phyloP scores from a whole-genome alignment of 140 eudicot genomes.

The Flaveria floridana region DNA sequence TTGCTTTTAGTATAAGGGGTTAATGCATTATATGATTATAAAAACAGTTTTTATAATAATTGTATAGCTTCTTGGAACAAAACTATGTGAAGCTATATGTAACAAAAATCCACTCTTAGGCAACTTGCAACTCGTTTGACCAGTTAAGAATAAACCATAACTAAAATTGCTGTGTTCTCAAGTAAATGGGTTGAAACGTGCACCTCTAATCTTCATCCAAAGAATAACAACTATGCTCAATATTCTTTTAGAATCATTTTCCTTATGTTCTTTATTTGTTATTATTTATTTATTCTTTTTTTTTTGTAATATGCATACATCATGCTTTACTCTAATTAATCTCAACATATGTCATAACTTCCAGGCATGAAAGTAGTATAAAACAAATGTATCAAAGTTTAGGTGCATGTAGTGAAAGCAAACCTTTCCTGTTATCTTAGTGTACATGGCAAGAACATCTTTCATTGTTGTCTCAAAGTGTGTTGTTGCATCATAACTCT shows the following conservation, averaged over 20 bases:
- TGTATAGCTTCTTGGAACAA: not conserved
- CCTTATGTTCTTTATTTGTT: not conserved
- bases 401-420: conserved; percentile 10
- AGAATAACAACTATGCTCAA: conserved; percentile 17
- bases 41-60: not conserved
- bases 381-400: not conserved
- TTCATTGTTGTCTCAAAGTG: conserved; percentile 86
- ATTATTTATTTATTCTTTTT: too few relatives aligned
- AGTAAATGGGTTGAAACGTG: not conserved
- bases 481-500: conserved; percentile 87
- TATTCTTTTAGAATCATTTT: not conserved
- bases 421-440: conserved; percentile 89
- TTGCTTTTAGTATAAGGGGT: not conserved
- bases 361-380: too few relatives aligned
- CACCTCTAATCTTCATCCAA: not conserved
- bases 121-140: conserved; percentile 1
- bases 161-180: not conserved
- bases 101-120: not conserved
- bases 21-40: not conserved
- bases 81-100: not conserved
- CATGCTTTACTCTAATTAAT: too few relatives aligned
- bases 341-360: too few relatives aligned
- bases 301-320: not conserved
- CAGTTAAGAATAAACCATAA: not conserved
- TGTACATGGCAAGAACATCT: conserved; percentile 77